phyloP scores from a whole-genome alignment of 2,329 filamentous ascomycete species.

The Beauveria asiatica region DNA sequence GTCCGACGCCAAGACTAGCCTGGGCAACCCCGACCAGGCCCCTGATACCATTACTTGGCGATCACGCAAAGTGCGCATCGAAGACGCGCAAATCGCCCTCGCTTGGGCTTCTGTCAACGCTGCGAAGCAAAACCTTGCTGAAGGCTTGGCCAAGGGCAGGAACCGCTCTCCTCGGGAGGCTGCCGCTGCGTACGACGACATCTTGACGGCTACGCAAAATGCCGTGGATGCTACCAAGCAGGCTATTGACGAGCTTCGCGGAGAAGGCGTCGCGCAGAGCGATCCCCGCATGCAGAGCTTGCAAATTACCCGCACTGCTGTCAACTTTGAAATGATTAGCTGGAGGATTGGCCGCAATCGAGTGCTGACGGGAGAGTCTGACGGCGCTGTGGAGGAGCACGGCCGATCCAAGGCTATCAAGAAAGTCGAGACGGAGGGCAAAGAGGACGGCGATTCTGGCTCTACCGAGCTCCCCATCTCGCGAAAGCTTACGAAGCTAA shows the following conservation, averaged over 20 bases:
- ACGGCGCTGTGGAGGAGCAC: slow-evolving; percentile 58
- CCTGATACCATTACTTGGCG: slow-evolving; percentile 80
- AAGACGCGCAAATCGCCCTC: slow-evolving; percentile 85
- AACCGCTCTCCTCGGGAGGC: slow-evolving; percentile 52
- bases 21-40: slow-evolving; percentile 43
- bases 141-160: slow-evolving; percentile 36
- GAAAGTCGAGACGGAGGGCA: slow-evolving; percentile 21
- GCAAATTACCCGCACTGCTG: slow-evolving; percentile 84
- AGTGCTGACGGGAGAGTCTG: slow-evolving; percentile 72
- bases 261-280: slow-evolving; percentile 74
- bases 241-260: slow-evolving; percentile 81
- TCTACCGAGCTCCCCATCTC: slow-evolving; percentile 58
- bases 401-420: slow-evolving; percentile 45
- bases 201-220: slow-evolving; percentile 86
- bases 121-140: slow-evolving; percentile 41
- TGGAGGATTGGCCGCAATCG: slow-evolving; percentile 93
- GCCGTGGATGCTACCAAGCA: slow-evolving; percentile 88
- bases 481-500: slow-evolving; percentile 68
- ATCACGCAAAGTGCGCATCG: slow-evolving; percentile 73
- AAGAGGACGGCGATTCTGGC: slow-evolving; percentile 34
- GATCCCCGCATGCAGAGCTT: slow-evolving; percentile 86
- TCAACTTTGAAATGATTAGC: slow-evolving; percentile 88
- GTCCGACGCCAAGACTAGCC: slow-evolving; percentile 39
- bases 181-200: slow-evolving; percentile 81
- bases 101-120: slow-evolving; percentile 63